phyloP scores from a whole-genome alignment of 2,329 filamentous ascomycete genomes.

The Albophoma yamanashiensis region DNA sequence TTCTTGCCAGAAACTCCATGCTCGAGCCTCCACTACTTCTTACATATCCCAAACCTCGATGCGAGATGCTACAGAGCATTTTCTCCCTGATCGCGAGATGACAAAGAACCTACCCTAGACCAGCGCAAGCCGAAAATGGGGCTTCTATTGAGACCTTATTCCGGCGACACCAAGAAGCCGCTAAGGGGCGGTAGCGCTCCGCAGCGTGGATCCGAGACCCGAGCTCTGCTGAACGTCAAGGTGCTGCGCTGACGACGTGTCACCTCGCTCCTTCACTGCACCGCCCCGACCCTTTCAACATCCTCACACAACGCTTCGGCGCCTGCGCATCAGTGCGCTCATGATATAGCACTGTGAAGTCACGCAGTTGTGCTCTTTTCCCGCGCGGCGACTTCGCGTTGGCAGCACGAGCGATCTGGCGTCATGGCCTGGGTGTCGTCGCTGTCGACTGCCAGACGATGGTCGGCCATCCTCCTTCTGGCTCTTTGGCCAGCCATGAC shows the following conservation, averaged over 20 bases:
- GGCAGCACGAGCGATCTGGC: constrained; percentile 1
- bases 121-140: background rate
- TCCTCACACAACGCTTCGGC: background rate
- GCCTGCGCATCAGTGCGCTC: background rate
- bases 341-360: background rate
- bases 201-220: background rate
- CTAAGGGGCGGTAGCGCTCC: background rate
- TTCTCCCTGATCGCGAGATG: too few relatives aligned
- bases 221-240: background rate
- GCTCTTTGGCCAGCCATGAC: constrained; percentile 30
- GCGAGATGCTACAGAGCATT: background rate
- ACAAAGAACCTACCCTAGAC: background rate
- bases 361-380: background rate
- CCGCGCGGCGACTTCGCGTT: background rate
- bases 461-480: constrained; percentile 22
- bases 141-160: background rate
- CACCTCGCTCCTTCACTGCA: background rate
- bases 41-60: background rate
- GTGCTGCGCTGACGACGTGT: background rate
- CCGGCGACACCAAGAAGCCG: background rate
- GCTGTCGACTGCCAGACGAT: constrained; percentile 9
- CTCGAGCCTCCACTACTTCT: too few relatives aligned
- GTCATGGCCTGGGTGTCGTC: constrained; percentile 4
- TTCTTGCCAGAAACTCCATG: background rate
- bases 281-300: background rate